A percentile compares a stretch with the other conserved stretches of the same genome.
phyloP scores from a whole-genome alignment of 2,329 filamentous ascomycete species.

The Westerdykella aurantiaca region DNA sequence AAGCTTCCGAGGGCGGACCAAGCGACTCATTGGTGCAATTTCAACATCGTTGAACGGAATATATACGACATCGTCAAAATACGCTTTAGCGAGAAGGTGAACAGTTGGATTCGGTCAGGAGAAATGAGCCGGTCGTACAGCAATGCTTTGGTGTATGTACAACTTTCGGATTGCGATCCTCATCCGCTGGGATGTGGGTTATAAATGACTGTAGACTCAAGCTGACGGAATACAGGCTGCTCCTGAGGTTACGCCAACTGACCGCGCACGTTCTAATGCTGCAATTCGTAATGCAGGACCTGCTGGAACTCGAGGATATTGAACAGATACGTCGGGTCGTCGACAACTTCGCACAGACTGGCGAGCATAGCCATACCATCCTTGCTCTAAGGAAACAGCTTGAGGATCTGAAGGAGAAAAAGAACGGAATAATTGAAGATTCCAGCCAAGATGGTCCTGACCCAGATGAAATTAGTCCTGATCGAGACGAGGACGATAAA shows the following conservation, averaged over 20 bases:
- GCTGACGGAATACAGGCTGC: conserved; percentile 28
- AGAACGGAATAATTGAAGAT: conserved; percentile 7
- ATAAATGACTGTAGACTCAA: neutral
- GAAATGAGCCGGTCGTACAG: conserved; percentile 31
- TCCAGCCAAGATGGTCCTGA: neutral
- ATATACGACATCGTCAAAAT: conserved; percentile 50
- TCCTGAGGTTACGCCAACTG: conserved; percentile 49
- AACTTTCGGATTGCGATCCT: neutral
- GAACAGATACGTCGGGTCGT: conserved; percentile 38
- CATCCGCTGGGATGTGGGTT: neutral
- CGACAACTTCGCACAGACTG: conserved; percentile 13
- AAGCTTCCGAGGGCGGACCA: conserved; percentile 48
- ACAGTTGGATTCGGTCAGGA: conserved; percentile 20
- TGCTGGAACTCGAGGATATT: conserved; percentile 44
- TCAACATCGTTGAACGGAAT: conserved; percentile 48
- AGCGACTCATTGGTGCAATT: conserved; percentile 40
- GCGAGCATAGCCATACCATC: conserved; percentile 16
- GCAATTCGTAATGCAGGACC: conserved; percentile 41
- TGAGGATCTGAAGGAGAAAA: conserved; percentile 12
- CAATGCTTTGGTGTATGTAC: conserved; percentile 36
- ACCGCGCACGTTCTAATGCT: conserved; percentile 46
- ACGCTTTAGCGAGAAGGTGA: conserved; percentile 42
- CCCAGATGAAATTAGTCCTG: conserved; percentile 1
- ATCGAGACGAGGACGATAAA: neutral
- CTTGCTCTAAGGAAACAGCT: conserved; percentile 28